These are phyloP conservation scores for Vachellia pachyceras DNA, from an alignment of 306 rosid species.

Conservation along the genomic window DNA sequence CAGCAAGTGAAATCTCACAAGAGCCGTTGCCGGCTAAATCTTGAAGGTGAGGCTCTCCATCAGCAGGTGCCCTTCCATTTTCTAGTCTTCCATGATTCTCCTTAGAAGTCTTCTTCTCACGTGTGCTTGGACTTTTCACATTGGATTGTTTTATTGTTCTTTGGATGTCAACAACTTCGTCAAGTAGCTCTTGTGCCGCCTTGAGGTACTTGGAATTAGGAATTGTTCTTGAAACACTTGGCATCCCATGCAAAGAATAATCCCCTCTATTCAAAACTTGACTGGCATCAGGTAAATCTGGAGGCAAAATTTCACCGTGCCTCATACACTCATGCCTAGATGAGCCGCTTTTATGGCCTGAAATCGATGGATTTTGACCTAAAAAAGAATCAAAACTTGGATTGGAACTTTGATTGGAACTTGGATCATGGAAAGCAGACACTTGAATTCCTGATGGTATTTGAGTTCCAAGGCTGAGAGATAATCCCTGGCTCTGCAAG, in stretches of 20 bases:
- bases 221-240: conserved; percentile 51
- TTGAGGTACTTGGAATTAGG: conserved; percentile 75
- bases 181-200: conserved; percentile 77
- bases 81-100: conserved; percentile 54
- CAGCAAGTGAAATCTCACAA: conserved; percentile 69
- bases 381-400: conserved; percentile 55
- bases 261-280: conserved; percentile 56
- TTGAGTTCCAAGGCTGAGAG: conserved; percentile 75
- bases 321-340: conserved; percentile 59
- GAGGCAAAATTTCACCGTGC: conserved; percentile 51
- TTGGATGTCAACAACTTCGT: conserved; percentile 75
- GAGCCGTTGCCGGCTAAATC: conserved; percentile 53
- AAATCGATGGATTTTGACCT: conserved; percentile 60
- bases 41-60: conserved; percentile 53
- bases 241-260: conserved; percentile 60
- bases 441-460: conserved; percentile 63
- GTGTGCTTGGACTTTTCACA: conserved; percentile 46
- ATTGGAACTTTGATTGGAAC: conserved; percentile 53
- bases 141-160: conserved; percentile 58
- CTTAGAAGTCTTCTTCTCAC: conserved; percentile 46
- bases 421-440: conserved; percentile 55
- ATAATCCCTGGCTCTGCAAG: conserved; percentile 74
- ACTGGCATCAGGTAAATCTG: conserved; percentile 53
- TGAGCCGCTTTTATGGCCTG: conserved; percentile 51
- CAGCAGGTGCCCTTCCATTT: conserved; percentile 50